These are phyloP conservation scores for Triticum dicoccoides DNA, from an alignment of 176 grass and related monocot species.

Conservation along the genomic window DNA sequence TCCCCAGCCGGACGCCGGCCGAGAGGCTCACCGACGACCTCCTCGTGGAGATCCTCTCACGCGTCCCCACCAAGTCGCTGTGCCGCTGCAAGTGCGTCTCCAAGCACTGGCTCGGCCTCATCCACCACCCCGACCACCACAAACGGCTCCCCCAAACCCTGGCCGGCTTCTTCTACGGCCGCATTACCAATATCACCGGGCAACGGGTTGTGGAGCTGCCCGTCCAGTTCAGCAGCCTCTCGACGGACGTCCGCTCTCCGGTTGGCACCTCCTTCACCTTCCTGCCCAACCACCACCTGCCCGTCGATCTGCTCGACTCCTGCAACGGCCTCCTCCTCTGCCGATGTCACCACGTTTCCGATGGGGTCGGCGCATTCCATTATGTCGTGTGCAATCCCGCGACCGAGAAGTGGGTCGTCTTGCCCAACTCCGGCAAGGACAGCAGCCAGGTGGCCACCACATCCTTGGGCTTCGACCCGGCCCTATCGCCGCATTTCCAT, in stretches of 20 bases:
- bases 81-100: slow-evolving; percentile 13
- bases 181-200: not conserved
- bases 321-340: slow-evolving; percentile 26
- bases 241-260: not conserved
- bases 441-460: too few relatives aligned
- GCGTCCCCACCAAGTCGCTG: not conserved
- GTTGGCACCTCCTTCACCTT: not conserved
- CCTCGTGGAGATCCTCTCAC: not conserved
- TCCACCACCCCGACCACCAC: not conserved
- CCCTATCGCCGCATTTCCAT: not conserved
- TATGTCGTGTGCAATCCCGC: slow-evolving; percentile 16
- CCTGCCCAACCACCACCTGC: not conserved
- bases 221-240: not conserved
- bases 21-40: not conserved
- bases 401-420: not conserved
- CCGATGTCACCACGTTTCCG: not conserved
- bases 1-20: too few relatives aligned
- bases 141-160: not conserved
- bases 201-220: not conserved
- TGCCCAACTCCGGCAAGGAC: not conserved
- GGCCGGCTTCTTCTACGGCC: slow-evolving; percentile 3
- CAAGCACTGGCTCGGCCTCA: not conserved
- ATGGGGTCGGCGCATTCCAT: not conserved
- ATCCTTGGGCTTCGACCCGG: not conserved
- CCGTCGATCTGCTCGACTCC: not conserved